Conservation (phyloP, 345 rosid species). For the Fremontodendron californicum region DNA sequence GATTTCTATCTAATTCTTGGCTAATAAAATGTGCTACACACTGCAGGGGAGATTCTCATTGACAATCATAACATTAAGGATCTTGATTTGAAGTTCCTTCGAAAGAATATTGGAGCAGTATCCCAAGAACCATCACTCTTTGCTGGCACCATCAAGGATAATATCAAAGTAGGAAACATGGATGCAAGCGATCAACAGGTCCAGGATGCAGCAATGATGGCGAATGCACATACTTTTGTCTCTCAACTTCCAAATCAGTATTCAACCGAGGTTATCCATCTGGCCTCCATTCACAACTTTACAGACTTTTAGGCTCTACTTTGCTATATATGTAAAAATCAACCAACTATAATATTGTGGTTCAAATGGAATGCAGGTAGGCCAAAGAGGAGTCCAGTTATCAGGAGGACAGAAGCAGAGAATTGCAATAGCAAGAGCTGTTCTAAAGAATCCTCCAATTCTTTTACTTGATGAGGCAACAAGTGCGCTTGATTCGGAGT, state of each 20-base stretch:
- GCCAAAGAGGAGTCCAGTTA: slow-evolving; percentile 61
- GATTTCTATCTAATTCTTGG: neutral
- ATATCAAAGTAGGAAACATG: slow-evolving; percentile 55
- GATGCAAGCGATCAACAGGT: slow-evolving; percentile 46
- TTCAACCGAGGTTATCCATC: slow-evolving; percentile 38
- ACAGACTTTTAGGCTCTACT: neutral
- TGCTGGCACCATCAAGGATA: slow-evolving; percentile 55
- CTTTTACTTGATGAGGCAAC: slow-evolving; percentile 73
- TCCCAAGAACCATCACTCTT: slow-evolving; percentile 66
- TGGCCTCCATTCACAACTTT: neutral
- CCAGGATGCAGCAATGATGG: slow-evolving; percentile 46
- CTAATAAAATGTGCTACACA: neutral
- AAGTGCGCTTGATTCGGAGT: slow-evolving; percentile 65
- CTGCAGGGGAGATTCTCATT: slow-evolving; percentile 46
- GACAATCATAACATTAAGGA: slow-evolving; percentile 51
- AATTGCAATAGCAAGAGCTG: slow-evolving; percentile 62
- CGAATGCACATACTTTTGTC: slow-evolving; percentile 52
- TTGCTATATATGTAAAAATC: neutral
- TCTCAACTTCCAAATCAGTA: slow-evolving; percentile 52
- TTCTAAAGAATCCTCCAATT: slow-evolving; percentile 61
- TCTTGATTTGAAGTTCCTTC: slow-evolving; percentile 45
- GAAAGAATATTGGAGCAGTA: slow-evolving; percentile 50
- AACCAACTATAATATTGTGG: no score
- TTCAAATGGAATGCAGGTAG: slow-evolving; percentile 37
- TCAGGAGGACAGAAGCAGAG: slow-evolving; percentile 75